Conservation (phyloP, 139 green algal species). For the Chlamydomonas eustigma region DNA sequence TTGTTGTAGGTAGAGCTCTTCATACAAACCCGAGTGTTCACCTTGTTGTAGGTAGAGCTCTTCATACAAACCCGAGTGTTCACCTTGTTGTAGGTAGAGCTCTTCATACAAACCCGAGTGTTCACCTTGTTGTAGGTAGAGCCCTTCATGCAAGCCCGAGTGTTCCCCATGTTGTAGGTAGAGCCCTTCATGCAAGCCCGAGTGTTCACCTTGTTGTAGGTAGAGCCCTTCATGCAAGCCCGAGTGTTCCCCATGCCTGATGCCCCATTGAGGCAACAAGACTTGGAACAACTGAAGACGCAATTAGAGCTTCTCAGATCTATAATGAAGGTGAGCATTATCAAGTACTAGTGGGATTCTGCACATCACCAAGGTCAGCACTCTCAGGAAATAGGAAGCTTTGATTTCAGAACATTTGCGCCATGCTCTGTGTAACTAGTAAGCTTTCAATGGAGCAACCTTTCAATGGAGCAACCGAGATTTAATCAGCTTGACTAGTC, state of each 20-base stretch:
- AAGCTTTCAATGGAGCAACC: too few species aligned
- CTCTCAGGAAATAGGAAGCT: too few species aligned
- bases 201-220: background rate
- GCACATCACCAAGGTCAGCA: too few species aligned
- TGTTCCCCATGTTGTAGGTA: background rate
- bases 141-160: background rate
- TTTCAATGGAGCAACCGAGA: too few species aligned
- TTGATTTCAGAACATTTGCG: too few species aligned
- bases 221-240: conserved; percentile 3
- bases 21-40: background rate
- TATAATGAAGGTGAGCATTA: conserved; percentile 18
- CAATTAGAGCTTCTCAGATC: background rate
- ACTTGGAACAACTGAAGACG: background rate
- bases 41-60: background rate
- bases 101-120: background rate
- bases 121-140: background rate
- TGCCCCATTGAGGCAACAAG: background rate
- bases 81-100: background rate
- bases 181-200: background rate
- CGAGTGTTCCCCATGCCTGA: conserved; percentile 6
- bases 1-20: background rate
- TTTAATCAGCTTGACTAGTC: too few species aligned
- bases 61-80: background rate
- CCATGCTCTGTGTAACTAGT: too few species aligned
- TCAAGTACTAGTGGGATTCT: too few species aligned